Evolutionary conservation across 148 eudicot genomes (phyloP).

Genomic region (Chenopodium album): DNA sequence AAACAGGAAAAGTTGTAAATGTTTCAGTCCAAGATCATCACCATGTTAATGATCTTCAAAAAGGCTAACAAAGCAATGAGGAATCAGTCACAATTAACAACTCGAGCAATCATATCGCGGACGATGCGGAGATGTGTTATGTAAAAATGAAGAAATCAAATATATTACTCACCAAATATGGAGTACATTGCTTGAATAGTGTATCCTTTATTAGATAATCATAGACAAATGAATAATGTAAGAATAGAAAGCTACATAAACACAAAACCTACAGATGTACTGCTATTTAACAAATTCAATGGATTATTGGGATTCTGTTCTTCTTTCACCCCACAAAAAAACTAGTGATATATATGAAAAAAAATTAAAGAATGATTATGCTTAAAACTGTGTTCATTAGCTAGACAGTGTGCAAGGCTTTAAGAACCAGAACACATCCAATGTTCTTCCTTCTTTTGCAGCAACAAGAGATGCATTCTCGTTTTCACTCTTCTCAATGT

Average conservation of each 20-base stretch:
- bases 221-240: constrained; percentile 19
- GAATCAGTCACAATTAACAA: no score
- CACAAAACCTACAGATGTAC: constrained; percentile 14
- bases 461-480: constrained; percentile 34
- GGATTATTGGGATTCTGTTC: neutral
- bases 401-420: constrained; percentile 83
- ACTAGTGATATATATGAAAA: constrained; percentile 14
- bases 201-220: constrained; percentile 1
- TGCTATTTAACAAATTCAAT: constrained; percentile 14
- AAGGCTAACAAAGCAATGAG: no score
- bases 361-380: neutral
- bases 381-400: neutral
- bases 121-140: no score
- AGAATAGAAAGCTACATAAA: neutral
- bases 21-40: no score
- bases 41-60: no score
- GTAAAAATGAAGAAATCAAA: no score
- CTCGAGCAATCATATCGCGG: no score
- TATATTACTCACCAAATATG: neutral
- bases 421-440: constrained; percentile 92
- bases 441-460: constrained; percentile 50
- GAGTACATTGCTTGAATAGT: neutral
- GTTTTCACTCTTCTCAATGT: constrained; percentile 23
- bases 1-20: no score
- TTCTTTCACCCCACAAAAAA: no score